Conservation (phyloP, 345 rosid genomes). For the Passiflora organensis region DNA sequence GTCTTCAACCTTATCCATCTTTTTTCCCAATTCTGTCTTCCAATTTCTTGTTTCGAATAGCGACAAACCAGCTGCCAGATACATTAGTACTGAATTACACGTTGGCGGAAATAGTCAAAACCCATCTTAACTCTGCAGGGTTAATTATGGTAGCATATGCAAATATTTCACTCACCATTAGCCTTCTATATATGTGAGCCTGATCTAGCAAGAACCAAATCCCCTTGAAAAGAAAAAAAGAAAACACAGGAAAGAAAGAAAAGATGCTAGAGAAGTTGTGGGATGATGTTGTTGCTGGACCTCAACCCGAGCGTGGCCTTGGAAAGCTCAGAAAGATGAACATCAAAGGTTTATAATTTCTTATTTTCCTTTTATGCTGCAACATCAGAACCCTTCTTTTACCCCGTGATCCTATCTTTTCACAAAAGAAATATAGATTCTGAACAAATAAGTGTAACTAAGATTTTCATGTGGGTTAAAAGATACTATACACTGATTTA, state of each 20-base stretch:
- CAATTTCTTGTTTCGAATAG: constrained; percentile 14
- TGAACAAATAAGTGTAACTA: too few species aligned
- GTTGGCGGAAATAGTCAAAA: constrained; percentile 1
- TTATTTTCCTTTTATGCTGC: background rate
- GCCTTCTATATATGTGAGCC: background rate
- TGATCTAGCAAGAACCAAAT: background rate
- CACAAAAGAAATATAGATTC: too few species aligned
- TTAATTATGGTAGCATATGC: too few species aligned
- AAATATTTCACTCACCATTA: too few species aligned
- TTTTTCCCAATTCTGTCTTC: constrained; percentile 17
- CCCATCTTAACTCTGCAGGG: too few species aligned
- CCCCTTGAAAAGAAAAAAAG: too few species aligned
- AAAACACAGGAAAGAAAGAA: constrained; percentile 1
- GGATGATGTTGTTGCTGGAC: constrained; percentile 89
- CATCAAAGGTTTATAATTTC: constrained; percentile 33
- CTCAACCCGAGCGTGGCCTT: constrained; percentile 88
- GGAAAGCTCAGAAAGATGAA: constrained; percentile 65
- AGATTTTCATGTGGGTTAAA: too few species aligned
- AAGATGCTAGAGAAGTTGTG: constrained; percentile 66
- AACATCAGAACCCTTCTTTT: too few species aligned
- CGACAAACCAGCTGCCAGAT: background rate
- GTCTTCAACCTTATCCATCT: constrained; percentile 54
- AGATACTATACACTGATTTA: too few species aligned
- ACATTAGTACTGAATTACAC: background rate
- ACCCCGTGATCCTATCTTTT: too few species aligned